These are phyloP conservation scores for Priceomyces medius DNA, from an alignment of 805 yeast genomes.

Conservation along the genomic window DNA sequence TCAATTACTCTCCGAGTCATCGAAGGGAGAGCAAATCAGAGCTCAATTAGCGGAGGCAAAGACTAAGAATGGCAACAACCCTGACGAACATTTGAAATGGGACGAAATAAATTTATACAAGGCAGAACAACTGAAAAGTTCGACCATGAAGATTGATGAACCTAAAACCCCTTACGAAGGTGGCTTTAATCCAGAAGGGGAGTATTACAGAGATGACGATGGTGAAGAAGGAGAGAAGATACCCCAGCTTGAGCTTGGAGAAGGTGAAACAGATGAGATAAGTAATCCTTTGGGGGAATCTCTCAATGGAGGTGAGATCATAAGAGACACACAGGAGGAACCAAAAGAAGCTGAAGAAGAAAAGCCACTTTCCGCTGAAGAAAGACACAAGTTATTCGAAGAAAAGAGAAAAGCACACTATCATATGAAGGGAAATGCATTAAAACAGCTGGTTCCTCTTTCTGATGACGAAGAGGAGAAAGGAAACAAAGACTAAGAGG, in stretches of 20 bases:
- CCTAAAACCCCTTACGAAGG: conserved; percentile 96
- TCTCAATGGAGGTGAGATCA: conserved; percentile 43
- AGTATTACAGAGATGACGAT: conserved; percentile 70
- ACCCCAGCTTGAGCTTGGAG: conserved; percentile 57
- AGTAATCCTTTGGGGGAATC: conserved; percentile 19
- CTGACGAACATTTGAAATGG: conserved; percentile 63
- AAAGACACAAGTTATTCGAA: conserved; percentile 67
- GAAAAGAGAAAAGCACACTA: conserved; percentile 80
- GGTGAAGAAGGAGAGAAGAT: conserved; percentile 59
- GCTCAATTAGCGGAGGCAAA: conserved; percentile 43
- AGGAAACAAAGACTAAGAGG: not conserved
- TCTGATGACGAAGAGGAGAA: conserved; percentile 25
- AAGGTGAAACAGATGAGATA: conserved; percentile 43
- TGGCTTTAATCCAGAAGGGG: conserved; percentile 79
- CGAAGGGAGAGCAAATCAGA: conserved; percentile 47
- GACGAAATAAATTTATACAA: conserved; percentile 74
- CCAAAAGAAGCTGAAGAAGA: conserved; percentile 39
- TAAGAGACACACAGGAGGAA: conserved; percentile 25
- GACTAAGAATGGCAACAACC: conserved; percentile 13
- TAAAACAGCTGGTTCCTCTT: conserved; percentile 32
- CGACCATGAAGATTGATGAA: conserved; percentile 85
- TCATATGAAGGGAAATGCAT: conserved; percentile 53
- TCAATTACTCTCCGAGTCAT: conserved; percentile 37
- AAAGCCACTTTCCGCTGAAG: conserved; percentile 48
- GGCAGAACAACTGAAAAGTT: conserved; percentile 68